Conservation (phyloP, 129 eudicot species). For the Saposhnikovia divaricata region DNA sequence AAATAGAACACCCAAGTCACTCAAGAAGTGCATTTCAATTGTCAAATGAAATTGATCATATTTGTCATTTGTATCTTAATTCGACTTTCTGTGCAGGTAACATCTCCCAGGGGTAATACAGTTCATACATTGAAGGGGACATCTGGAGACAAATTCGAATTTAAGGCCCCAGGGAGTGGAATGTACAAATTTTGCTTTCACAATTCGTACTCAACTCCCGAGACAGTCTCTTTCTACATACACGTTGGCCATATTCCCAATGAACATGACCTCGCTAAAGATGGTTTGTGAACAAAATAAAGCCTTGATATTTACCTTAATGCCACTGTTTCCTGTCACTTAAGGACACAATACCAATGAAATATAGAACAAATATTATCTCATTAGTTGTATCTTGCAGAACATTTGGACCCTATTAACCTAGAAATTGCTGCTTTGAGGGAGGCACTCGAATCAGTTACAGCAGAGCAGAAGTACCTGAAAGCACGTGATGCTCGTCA, state of each 20-base stretch:
- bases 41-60: neutral
- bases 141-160: slow-evolving; percentile 86
- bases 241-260: slow-evolving; percentile 93
- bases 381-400: slow-evolving; percentile 27
- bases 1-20: neutral
- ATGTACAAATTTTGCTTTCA: slow-evolving; percentile 97
- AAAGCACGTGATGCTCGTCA: slow-evolving; percentile 96
- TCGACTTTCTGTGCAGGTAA: slow-evolving; percentile 40
- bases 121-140: slow-evolving; percentile 76
- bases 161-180: slow-evolving; percentile 89
- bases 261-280: slow-evolving; percentile 92
- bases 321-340: neutral
- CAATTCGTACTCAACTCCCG: slow-evolving; percentile 75
- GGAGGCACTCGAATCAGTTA: slow-evolving; percentile 91
- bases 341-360: neutral
- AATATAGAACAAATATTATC: neutral
- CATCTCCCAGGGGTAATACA: slow-evolving; percentile 65
- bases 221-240: slow-evolving; percentile 83
- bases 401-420: slow-evolving; percentile 82
- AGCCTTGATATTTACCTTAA: neutral
- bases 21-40: neutral
- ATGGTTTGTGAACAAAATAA: slow-evolving; percentile 43
- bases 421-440: slow-evolving; percentile 91
- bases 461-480: slow-evolving; percentile 94
- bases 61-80: neutral